Percentiles rank a stretch among this genome's conserved stretches.
These are phyloP conservation scores for Ceratocystis destructans DNA, from an alignment of 2,329 filamentous ascomycete genomes.

Conservation along the genomic window DNA sequence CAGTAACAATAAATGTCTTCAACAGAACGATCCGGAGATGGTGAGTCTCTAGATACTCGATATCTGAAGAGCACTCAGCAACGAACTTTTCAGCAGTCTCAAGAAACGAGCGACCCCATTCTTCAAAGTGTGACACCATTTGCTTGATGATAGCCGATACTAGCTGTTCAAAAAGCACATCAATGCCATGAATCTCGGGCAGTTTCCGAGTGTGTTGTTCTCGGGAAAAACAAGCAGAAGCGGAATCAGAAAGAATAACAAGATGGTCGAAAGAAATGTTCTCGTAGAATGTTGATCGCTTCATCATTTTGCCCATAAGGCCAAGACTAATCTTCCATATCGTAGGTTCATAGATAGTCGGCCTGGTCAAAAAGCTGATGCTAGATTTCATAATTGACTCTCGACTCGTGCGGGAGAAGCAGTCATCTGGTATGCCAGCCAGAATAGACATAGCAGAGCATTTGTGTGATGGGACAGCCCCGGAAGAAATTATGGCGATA, in stretches of 20 bases:
- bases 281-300: conserved; percentile 38
- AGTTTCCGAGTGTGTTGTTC: conserved; percentile 6
- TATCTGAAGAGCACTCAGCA: conserved; percentile 18
- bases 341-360: conserved; percentile 6
- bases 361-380: conserved; percentile 14
- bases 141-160: conserved; percentile 29
- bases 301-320: conserved; percentile 33
- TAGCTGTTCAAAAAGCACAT: conserved; percentile 22
- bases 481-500: conserved; percentile 12
- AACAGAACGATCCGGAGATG: conserved; percentile 28
- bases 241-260: conserved; percentile 26
- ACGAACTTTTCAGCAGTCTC: conserved; percentile 23
- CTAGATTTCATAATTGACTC: conserved; percentile 15
- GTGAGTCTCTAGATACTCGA: conserved; percentile 13
- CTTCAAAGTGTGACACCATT: conserved; percentile 33
- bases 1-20: conserved; percentile 26
- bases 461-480: not conserved
- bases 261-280: conserved; percentile 31
- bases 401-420: conserved; percentile 19
- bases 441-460: conserved; percentile 15
- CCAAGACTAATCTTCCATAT: conserved; percentile 18
- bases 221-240: conserved; percentile 20
- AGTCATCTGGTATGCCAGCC: conserved; percentile 19
- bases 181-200: conserved; percentile 16
- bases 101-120: conserved; percentile 32